Evolutionary conservation across 805 yeast genomes (phyloP).

Genomic region (Pichia deserticola): DNA sequence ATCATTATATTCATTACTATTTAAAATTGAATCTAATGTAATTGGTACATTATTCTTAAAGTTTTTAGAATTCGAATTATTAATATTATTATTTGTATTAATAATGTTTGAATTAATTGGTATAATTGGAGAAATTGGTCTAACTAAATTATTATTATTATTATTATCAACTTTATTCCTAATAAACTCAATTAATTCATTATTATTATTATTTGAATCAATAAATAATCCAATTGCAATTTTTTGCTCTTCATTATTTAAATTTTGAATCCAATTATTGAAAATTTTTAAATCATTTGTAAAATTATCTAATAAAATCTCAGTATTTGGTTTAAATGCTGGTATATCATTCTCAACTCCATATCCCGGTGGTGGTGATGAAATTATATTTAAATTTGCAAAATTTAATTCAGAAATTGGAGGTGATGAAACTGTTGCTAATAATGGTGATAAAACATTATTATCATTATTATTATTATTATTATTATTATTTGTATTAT

Average conservation of each 20-base stretch:
- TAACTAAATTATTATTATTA: slow-evolving; percentile 7
- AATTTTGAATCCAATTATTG: slow-evolving; percentile 39
- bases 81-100: neutral
- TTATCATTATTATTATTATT: slow-evolving; percentile 11
- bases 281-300: slow-evolving; percentile 39
- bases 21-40: slow-evolving; percentile 33
- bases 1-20: slow-evolving; percentile 14
- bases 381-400: slow-evolving; percentile 1
- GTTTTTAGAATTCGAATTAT: too few species aligned
- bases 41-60: slow-evolving; percentile 24
- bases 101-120: slow-evolving; percentile 14
- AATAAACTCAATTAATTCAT: slow-evolving; percentile 26
- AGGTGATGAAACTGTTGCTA: slow-evolving; percentile 10
- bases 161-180: neutral
- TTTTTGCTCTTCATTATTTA: slow-evolving; percentile 39
- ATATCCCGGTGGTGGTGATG: slow-evolving; percentile 7
- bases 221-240: slow-evolving; percentile 43
- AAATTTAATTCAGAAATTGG: slow-evolving; percentile 7
- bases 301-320: slow-evolving; percentile 26
- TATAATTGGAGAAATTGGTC: slow-evolving; percentile 28
- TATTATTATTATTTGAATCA: slow-evolving; percentile 33
- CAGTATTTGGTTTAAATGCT: slow-evolving; percentile 27
- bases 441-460: slow-evolving; percentile 12
- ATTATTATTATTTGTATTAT: slow-evolving; percentile 6
- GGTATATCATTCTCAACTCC: slow-evolving; percentile 22